These are phyloP conservation scores for Carex littledalei DNA, from an alignment of 176 grass and related monocot genomes.

Conservation along the genomic window DNA sequence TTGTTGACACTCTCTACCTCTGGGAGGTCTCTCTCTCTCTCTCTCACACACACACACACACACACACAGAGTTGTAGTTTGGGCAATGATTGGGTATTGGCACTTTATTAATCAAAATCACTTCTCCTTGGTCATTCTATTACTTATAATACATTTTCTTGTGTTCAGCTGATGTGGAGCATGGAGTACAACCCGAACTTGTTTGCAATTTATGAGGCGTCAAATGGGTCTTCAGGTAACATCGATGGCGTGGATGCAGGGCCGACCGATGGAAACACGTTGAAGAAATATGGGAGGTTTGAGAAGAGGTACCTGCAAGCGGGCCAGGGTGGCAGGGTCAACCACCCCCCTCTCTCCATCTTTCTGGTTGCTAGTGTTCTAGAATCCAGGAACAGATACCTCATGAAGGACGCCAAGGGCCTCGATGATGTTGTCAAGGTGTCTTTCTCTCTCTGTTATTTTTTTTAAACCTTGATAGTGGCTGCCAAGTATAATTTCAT, in stretches of 20 bases:
- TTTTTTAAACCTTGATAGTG: neutral
- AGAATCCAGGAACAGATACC: slow-evolving; percentile 59
- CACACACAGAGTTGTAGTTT: neutral
- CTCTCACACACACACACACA: neutral
- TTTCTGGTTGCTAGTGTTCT: slow-evolving; percentile 91
- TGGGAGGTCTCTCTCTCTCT: slow-evolving; percentile 63
- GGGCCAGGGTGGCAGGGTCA: slow-evolving; percentile 25
- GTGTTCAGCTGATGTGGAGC: slow-evolving; percentile 90
- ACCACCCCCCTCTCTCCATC: slow-evolving; percentile 52
- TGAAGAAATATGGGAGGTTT: slow-evolving; percentile 76
- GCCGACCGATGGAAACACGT: slow-evolving; percentile 37
- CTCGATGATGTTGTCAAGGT: slow-evolving; percentile 97
- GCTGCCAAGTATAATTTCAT: no score
- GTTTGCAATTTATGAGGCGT: slow-evolving; percentile 62
- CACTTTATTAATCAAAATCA: neutral
- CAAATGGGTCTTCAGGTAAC: neutral
- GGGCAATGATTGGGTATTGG: neutral
- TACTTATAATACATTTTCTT: slow-evolving; percentile 17
- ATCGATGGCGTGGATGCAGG: neutral
- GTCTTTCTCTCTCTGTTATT: slow-evolving; percentile 15
- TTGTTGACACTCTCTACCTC: slow-evolving; percentile 89
- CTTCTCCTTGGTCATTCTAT: neutral
- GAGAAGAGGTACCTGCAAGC: slow-evolving; percentile 53
- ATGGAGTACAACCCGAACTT: slow-evolving; percentile 96
- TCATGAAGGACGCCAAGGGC: slow-evolving; percentile 82